Base-by-base conservation (phyloP, 768 basidiomycete species). In the Hygrophorus russula region DNA sequence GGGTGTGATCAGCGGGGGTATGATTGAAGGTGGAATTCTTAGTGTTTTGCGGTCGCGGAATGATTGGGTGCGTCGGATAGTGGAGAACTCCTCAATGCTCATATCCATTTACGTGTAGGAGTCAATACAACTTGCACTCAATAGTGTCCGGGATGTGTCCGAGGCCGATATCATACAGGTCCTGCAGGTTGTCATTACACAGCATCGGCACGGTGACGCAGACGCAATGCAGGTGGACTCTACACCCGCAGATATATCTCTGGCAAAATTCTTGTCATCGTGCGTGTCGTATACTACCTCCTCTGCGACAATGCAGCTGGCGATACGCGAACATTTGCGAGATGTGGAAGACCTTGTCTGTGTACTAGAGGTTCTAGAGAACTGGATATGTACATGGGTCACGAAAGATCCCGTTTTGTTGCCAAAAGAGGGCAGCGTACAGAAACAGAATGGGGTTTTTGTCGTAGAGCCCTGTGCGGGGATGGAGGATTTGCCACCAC, bases 21-120 rank as follows among this genome's bases (percentile, higher is more conserved):
- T 87, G 81, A 53, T 84, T 8, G 61, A 73, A 5, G 73, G 70
- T 10, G 78, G 76, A 2, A 57, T 89, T 13, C 51, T 88, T 30
- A 63, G 64, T 7, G 65, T 66, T 1, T 58, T 90, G 28, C 62
- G 68, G 36, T 56, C 66, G 41, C 70, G 68, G 46, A 64, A 67
- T 34, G 87, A 89, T 52, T 90, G 87, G 86, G 87, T 78, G 53
- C 44, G 69, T 53, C 41, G 38, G 20, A 30, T 31, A 2, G 20
- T 4, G 12, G 24, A 6, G 14, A 9, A 32, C 20, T 27, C 30
- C 18, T 33, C 2, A 6, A 7, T 20, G 31, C 28, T 19, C 31
- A 42, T 39, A 41, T 19, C 45, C 28, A 17, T 33, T 19, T 28
- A n/a, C n/a, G 15, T 9, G 17, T n/a, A 71, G 70, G 59, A 60